Evolutionary conservation across 164 flowering plant genomes (phyloP), one percentile per base, ranked within the genome.

Genomic region (Pachysandra terminalis): DNA sequence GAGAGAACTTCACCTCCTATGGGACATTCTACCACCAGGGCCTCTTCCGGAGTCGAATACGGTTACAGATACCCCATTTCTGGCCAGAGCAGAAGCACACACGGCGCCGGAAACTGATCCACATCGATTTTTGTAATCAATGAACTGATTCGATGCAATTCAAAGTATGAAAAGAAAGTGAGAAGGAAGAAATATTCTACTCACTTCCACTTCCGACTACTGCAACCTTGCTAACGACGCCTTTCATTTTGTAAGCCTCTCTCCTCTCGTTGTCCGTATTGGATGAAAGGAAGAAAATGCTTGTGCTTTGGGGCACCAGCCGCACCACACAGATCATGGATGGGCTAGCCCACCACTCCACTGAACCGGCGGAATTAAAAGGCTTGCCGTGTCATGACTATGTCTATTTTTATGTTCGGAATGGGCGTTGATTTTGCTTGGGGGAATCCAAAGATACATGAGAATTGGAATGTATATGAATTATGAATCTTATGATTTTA

Each of bases 11-110:
- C 56, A 90, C 97, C 93, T 90, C 74, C 97, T 75, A 56, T 81
- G 87, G 65, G 97, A 92, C 90, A 88, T 90, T 60, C 97, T 86
- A 55, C 97, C 97, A 65, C 90, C 97, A 48, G 97, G 91, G 32
- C 96, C 97, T 81, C 96, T 79, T 63, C 83, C 97, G 3, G 86
- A 78, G 45, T 92, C 97, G 78, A 92, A 92, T 32, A 92, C 40
- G 13, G 94, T 85, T 53, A 92, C 97, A 0, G 87, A 69, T 0
- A 90, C 63, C 0, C 96, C 97, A 79, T 83, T 83, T 69, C 67
- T 86, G 16, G 96, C 92, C 23, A 91, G 77, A 48, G 74, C 63
- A 0, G 93, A 85, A 7, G 90, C 93, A 71, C 97, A 91, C 0
- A 90, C 87, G 0, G 97, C 86, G 37, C 97, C 97, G 61, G 97